phyloP scores from a whole-genome alignment of 805 yeast genomes.

The Pichia manshurica region DNA sequence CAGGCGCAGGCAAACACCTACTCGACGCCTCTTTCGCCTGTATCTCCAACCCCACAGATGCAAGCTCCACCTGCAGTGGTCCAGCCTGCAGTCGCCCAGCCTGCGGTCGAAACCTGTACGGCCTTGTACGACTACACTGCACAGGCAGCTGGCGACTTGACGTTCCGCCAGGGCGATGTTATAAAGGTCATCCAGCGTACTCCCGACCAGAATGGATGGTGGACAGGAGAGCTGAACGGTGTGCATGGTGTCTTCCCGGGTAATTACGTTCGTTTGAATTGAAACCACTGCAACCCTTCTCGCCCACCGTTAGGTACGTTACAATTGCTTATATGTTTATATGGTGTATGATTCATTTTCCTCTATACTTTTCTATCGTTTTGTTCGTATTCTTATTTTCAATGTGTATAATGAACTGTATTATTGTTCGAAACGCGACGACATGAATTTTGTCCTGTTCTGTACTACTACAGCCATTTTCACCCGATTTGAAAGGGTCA shows the following conservation, averaged over 20 bases:
- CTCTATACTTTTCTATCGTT: not conserved
- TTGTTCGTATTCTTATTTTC: not conserved
- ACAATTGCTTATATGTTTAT: no score
- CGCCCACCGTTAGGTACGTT: no score
- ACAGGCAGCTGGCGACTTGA: slow-evolving; percentile 87
- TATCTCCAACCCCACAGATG: slow-evolving; percentile 3
- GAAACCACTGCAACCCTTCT: no score
- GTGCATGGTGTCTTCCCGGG: slow-evolving; percentile 93
- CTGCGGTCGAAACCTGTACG: slow-evolving; percentile 59
- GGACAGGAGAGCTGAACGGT: slow-evolving; percentile 89
- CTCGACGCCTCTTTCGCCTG: slow-evolving; percentile 6
- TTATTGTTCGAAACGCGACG: no score
- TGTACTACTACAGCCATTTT: no score
- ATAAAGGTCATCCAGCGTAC: slow-evolving; percentile 82
- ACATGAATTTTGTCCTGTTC: no score
- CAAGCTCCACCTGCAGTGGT: slow-evolving; percentile 15
- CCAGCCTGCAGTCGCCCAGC: slow-evolving; percentile 27
- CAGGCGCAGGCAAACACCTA: not conserved
- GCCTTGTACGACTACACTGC: slow-evolving; percentile 90
- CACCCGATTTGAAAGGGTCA: no score
- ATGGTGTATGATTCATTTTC: not conserved
- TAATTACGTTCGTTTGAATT: slow-evolving; percentile 78
- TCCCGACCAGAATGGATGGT: slow-evolving; percentile 89
- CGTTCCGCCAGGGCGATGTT: slow-evolving; percentile 81
- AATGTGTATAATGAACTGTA: not conserved